phyloP scores from a whole-genome alignment of 257 asterid species.

The Buddleja alternifolia region DNA sequence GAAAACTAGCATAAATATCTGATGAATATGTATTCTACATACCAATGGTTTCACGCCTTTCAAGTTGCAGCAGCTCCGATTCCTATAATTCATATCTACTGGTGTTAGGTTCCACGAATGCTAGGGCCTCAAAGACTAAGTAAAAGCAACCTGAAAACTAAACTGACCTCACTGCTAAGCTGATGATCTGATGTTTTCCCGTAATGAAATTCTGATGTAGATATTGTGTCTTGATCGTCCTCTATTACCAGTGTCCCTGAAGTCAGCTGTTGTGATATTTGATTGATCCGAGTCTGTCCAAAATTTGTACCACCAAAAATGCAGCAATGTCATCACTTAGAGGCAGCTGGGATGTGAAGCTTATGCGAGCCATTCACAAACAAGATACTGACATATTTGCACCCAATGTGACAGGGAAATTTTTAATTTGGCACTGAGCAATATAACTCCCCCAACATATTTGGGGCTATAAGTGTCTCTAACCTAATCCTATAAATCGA shows the following conservation, averaged over 20 bases:
- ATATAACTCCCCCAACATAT: constrained; percentile 37
- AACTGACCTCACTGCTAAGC: constrained; percentile 59
- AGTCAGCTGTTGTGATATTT: constrained; percentile 75
- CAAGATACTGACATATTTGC: constrained; percentile 48
- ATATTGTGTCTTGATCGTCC: constrained; percentile 41
- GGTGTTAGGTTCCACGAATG: constrained; percentile 33
- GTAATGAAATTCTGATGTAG: constrained; percentile 39
- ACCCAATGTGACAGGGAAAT: constrained; percentile 47
- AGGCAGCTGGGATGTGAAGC: constrained; percentile 58
- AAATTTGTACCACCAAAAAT: constrained; percentile 68
- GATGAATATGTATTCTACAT: constrained; percentile 30
- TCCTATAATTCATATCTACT: constrained; percentile 43
- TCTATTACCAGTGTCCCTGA: constrained; percentile 54
- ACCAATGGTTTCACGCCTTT: constrained; percentile 87
- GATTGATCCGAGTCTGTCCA: constrained; percentile 90
- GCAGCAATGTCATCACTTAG: constrained; percentile 74
- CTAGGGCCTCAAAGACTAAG: constrained; percentile 16
- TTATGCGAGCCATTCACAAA: constrained; percentile 62
- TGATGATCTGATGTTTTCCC: constrained; percentile 47
- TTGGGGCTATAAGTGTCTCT: constrained; percentile 37
- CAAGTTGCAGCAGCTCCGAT: constrained; percentile 62
- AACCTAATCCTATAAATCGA: constrained; percentile 24
- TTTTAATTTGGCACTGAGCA: constrained; percentile 44
- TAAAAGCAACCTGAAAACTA: constrained; percentile 24
- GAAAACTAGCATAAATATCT: constrained; percentile 20